Evolutionary conservation across 805 yeast genomes (phyloP), one percentile per base, ranked within the genome.

Genomic region (Lipomyces sp.): DNA sequence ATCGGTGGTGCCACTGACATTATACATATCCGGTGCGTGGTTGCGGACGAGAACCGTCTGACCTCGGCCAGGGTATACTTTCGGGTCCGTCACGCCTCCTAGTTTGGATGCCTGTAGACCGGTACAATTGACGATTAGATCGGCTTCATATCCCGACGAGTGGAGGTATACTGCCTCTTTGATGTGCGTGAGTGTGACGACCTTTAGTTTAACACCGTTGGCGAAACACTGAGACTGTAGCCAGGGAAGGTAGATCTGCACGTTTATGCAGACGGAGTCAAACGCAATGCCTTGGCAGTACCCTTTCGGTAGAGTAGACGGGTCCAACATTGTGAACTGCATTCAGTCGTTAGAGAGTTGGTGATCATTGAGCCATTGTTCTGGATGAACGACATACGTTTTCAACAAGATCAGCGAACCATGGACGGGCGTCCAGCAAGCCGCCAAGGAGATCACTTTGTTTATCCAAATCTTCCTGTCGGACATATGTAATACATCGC

Each of bases 41-140:
- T 72, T 72, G 11, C 81, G 83, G 30, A 90, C 81, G 8, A 89
- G 87, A 24, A 89, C 88, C 33, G 90, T 92, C 74, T 90, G 96
- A 4, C 96, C 96, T 65, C 96, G 80, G 0, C 90, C 85, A 6
- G 96, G 94, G 71, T 86, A 88, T 24, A 88, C 84, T 0, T 79
- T 77, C 7, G 78, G 67, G 73, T 90, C 96, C 29, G 79, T 77
- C 18, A 88, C 90, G 11, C 93, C 95, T 6, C 86, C 86, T 4
- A 90, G 77, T 1, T 76, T 74, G 57, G 80, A 80, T 1, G 95
- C 90, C 10, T 92, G 90, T 29, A 88, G 79, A 6, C 96, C 96
- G 0, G 92, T 82, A 76, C 96, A 90, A 73, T 90, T 90, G 82
- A 90, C 87, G 7, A 89, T 88, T 4, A 77, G 79, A 7, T 71